Percentiles rank a stretch among this genome's conserved stretches.
These are phyloP conservation scores for Kwoniella bestiolae DNA, from an alignment of 768 basidiomycete species.

Conservation along the genomic window DNA sequence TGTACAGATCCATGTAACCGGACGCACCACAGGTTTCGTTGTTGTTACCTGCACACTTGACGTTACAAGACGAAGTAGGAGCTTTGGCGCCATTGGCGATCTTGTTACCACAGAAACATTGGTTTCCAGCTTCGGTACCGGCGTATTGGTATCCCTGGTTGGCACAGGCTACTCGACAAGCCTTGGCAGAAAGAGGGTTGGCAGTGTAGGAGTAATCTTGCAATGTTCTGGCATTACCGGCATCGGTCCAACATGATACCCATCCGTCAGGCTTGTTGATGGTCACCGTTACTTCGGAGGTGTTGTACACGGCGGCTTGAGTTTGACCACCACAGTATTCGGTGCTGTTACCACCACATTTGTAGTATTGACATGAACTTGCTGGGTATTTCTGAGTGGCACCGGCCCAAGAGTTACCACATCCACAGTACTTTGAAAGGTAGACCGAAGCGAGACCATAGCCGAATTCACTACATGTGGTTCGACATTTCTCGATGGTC, in stretches of 20 bases:
- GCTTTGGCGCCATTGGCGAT: slow-evolving; percentile 21
- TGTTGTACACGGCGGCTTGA: slow-evolving; percentile 31
- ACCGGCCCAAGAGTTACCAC: slow-evolving; percentile 32
- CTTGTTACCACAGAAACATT: slow-evolving; percentile 31
- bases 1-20: slow-evolving; percentile 32
- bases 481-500: slow-evolving; percentile 30
- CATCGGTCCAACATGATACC: slow-evolving; percentile 27
- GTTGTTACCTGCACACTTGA: slow-evolving; percentile 30
- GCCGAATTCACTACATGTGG: slow-evolving; percentile 32
- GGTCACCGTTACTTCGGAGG: slow-evolving; percentile 7
- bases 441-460: slow-evolving; percentile 33
- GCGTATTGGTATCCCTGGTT: slow-evolving; percentile 29
- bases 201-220: slow-evolving; percentile 31
- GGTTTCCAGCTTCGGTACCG: slow-evolving; percentile 33
- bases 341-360: slow-evolving; percentile 43
- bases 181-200: slow-evolving; percentile 30
- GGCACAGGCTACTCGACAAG: slow-evolving; percentile 36
- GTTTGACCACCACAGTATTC: slow-evolving; percentile 43
- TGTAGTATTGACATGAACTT: slow-evolving; percentile 32
- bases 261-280: slow-evolving; percentile 24
- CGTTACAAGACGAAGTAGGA: slow-evolving; percentile 24
- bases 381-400: slow-evolving; percentile 20
- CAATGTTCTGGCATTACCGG: slow-evolving; percentile 3
- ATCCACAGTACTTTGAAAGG: slow-evolving; percentile 34
- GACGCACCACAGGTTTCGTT: slow-evolving; percentile 36